These are phyloP conservation scores for Agroathelia rolfsii DNA, from an alignment of 1,284 basidiomycete species.

Conservation along the genomic window DNA sequence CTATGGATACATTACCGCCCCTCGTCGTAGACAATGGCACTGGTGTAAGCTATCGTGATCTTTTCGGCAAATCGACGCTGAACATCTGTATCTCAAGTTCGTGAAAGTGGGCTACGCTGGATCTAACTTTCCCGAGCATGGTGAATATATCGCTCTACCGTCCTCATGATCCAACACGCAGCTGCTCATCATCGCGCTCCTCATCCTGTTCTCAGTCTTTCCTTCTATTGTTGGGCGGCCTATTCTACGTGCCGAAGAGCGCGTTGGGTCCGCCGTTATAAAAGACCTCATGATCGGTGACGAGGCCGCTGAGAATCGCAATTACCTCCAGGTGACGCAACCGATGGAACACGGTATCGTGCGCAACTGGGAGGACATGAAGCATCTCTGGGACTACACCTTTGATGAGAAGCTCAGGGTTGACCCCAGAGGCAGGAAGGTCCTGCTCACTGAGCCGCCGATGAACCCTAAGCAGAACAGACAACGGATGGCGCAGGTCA, in stretches of 20 bases:
- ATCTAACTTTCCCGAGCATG: slow-evolving; percentile 97
- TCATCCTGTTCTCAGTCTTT: slow-evolving; percentile 55
- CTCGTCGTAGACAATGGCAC: slow-evolving; percentile 97
- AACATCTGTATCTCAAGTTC: slow-evolving; percentile 44
- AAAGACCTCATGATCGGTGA: slow-evolving; percentile 98
- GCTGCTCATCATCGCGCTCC: slow-evolving; percentile 4
- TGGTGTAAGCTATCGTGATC: slow-evolving; percentile 54
- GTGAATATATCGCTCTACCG: slow-evolving; percentile 30
- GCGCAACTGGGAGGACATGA: slow-evolving; percentile 99
- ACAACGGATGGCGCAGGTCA: slow-evolving; percentile 92
- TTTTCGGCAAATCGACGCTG: slow-evolving; percentile 6
- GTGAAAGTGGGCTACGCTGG: slow-evolving; percentile 98
- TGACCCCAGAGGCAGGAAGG: slow-evolving; percentile 81
- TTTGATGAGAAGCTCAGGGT: slow-evolving; percentile 93
- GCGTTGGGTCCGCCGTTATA: slow-evolving; percentile 73
- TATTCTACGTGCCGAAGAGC: slow-evolving; percentile 95
- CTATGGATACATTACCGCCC: slow-evolving; percentile 62
- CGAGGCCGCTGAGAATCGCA: slow-evolving; percentile 89
- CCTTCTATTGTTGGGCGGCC: slow-evolving; percentile 95
- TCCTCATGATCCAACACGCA: slow-evolving; percentile 1
- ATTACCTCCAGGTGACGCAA: slow-evolving; percentile 93
- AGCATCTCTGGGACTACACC: slow-evolving; percentile 96
- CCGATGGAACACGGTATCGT: slow-evolving; percentile 99
- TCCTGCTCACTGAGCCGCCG: slow-evolving; percentile 96
- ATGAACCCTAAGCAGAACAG: slow-evolving; percentile 97